Percentiles rank a stretch among this genome's conserved stretches.
These are phyloP conservation scores for Copromyces sp. DNA, from an alignment of 495 filamentous ascomycete species.

Conservation along the genomic window DNA sequence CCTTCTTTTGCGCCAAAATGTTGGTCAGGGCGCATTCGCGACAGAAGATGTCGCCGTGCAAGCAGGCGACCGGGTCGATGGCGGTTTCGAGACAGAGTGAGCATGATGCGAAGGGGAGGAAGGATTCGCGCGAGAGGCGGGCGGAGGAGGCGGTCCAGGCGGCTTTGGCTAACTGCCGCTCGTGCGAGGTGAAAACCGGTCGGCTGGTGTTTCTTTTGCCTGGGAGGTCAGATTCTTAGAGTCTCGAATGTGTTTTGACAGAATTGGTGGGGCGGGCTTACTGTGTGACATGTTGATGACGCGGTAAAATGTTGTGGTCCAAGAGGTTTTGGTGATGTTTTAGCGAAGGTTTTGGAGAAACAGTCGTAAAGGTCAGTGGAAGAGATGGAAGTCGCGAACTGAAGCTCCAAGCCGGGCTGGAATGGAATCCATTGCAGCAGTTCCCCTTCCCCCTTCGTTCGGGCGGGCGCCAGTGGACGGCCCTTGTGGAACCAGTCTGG, in stretches of 20 bases:
- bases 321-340: not conserved
- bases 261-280: conserved; percentile 21
- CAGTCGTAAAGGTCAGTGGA: not conserved
- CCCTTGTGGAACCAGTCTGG: not conserved
- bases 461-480: not conserved
- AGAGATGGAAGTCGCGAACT: not conserved
- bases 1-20: conserved; percentile 80
- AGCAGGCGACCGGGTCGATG: conserved; percentile 63
- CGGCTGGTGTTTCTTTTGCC: conserved; percentile 94
- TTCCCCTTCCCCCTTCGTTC: not conserved
- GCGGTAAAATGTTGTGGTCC: not conserved
- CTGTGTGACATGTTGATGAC: conserved; percentile 42
- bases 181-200: conserved; percentile 90
- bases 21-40: conserved; percentile 89
- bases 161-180: conserved; percentile 67
- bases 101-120: conserved; percentile 87
- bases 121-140: conserved; percentile 85
- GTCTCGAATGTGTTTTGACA: not conserved
- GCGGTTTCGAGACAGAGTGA: conserved; percentile 79
- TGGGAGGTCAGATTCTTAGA: conserved; percentile 22
- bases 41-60: conserved; percentile 88
- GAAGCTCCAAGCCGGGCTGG: not conserved
- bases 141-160: conserved; percentile 75
- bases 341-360: not conserved
- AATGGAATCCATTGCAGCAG: not conserved